Conservation (phyloP, 139 green algal species). For the Eudorina sp. region DNA sequence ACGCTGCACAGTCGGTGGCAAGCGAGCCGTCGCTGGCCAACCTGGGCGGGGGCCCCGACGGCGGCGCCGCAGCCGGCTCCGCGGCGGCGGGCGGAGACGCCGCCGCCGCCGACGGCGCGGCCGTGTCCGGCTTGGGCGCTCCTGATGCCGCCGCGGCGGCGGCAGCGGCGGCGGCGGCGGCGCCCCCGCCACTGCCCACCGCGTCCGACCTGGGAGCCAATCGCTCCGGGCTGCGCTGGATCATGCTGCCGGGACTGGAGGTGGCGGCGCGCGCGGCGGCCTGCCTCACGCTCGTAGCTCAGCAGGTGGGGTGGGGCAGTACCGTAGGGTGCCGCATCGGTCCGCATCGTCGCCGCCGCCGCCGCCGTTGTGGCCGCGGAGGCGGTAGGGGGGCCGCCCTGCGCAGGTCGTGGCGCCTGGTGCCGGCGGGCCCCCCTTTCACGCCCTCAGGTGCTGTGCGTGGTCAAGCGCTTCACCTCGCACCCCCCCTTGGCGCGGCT, state of each 20-base stretch:
- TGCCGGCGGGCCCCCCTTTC: no score
- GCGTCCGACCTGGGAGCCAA: not conserved
- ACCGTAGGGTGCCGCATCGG: no score
- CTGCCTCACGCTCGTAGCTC: not conserved
- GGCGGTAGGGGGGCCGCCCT: no score
- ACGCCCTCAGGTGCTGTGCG: no score
- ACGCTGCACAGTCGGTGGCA: no score
- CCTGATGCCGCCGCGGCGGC: not conserved
- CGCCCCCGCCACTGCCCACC: not conserved
- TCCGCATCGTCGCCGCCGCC: no score
- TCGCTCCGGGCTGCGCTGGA: not conserved
- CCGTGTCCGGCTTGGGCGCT: not conserved
- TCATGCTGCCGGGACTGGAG: constrained; percentile 18
- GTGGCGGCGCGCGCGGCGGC: not conserved
- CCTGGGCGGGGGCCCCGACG: no score
- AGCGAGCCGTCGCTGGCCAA: no score
- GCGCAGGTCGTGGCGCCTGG: no score
- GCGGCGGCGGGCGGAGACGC: not conserved
- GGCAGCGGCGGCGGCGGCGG: not conserved
- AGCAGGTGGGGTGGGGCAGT: not conserved
- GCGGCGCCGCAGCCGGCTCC: not conserved
- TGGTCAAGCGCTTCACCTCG: no score
- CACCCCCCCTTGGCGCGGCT: no score
- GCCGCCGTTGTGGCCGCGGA: no score
- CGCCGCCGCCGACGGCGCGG: not conserved